These are phyloP conservation scores for Collybiopsis luxurians DNA, from an alignment of 768 basidiomycete species.

Conservation along the genomic window DNA sequence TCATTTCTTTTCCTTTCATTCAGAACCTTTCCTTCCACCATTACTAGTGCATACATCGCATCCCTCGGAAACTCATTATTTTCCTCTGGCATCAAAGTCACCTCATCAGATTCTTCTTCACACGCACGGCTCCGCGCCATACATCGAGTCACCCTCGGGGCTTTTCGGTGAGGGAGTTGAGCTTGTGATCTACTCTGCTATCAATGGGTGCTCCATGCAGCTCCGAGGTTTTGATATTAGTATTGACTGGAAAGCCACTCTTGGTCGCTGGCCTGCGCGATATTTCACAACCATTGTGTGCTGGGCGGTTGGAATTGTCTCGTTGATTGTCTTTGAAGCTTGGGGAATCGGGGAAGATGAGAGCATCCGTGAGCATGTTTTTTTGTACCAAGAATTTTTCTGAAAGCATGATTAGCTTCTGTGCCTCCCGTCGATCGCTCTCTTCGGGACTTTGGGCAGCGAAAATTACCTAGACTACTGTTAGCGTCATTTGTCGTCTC, in stretches of 20 bases:
- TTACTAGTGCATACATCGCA: constrained; percentile 64
- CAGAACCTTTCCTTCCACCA: constrained; percentile 58
- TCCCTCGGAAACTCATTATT: constrained; percentile 65
- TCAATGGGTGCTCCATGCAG: constrained; percentile 41
- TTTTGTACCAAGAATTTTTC: neutral
- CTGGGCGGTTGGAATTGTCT: constrained; percentile 75
- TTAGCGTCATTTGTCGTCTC: constrained; percentile 42
- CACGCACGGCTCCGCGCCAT: constrained; percentile 68
- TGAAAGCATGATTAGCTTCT: too few relatives aligned
- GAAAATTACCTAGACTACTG: constrained; percentile 40
- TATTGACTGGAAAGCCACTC: constrained; percentile 68
- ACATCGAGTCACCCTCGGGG: constrained; percentile 38
- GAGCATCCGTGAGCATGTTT: constrained; percentile 14
- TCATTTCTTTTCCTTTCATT: neutral
- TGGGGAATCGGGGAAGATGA: constrained; percentile 38
- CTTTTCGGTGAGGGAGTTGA: constrained; percentile 37
- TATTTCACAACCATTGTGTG: constrained; percentile 70
- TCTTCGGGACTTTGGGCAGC: constrained; percentile 39
- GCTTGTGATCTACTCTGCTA: constrained; percentile 58
- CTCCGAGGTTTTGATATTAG: constrained; percentile 43
- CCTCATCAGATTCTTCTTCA: constrained; percentile 54
- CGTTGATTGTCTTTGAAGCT: constrained; percentile 51
- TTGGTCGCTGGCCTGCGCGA: constrained; percentile 69
- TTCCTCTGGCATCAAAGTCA: constrained; percentile 39
- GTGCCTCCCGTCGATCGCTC: constrained; percentile 52